Conservation (phyloP, 805 yeast genomes). For the Sungouiozyma ichnusensis region DNA sequence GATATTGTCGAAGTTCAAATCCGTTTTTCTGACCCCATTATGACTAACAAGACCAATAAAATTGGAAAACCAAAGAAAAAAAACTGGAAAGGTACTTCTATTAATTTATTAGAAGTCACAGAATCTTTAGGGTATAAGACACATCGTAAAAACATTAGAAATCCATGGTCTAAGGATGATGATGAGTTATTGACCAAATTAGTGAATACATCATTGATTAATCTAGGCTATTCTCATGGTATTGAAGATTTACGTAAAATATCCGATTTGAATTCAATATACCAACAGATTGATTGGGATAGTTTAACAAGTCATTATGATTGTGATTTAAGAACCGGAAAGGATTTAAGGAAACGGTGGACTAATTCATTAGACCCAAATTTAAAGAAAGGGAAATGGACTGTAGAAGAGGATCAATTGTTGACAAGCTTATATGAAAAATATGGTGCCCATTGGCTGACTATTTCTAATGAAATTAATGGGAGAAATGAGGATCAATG, state of each 20-base stretch:
- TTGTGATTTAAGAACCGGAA: constrained; percentile 49
- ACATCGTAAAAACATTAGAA: constrained; percentile 49
- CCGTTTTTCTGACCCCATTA: too few species aligned
- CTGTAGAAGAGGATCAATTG: constrained; percentile 61
- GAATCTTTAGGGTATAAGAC: constrained; percentile 69
- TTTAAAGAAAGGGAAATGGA: constrained; percentile 80
- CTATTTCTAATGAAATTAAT: constrained; percentile 60
- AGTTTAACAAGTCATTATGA: constrained; percentile 37
- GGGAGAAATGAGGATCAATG: constrained; percentile 95
- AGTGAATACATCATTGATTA: constrained; percentile 30
- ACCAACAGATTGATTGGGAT: constrained; percentile 48
- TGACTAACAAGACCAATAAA: background rate
- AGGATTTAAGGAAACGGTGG: constrained; percentile 87
- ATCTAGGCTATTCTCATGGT: constrained; percentile 29
- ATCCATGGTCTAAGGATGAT: constrained; percentile 70
- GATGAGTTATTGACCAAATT: constrained; percentile 44
- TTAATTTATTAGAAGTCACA: constrained; percentile 42
- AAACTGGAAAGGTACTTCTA: constrained; percentile 18
- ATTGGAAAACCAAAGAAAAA: background rate
- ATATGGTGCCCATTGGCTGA: constrained; percentile 79
- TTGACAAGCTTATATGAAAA: constrained; percentile 52
- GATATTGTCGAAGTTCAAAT: too few species aligned
- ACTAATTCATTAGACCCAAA: constrained; percentile 73
- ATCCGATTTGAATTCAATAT: constrained; percentile 12
- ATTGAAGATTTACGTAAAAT: constrained; percentile 22